A percentile compares a stretch with the other conserved stretches of the same genome.
phyloP scores from a whole-genome alignment of 345 rosid species.

The Noccaea caerulescens region DNA sequence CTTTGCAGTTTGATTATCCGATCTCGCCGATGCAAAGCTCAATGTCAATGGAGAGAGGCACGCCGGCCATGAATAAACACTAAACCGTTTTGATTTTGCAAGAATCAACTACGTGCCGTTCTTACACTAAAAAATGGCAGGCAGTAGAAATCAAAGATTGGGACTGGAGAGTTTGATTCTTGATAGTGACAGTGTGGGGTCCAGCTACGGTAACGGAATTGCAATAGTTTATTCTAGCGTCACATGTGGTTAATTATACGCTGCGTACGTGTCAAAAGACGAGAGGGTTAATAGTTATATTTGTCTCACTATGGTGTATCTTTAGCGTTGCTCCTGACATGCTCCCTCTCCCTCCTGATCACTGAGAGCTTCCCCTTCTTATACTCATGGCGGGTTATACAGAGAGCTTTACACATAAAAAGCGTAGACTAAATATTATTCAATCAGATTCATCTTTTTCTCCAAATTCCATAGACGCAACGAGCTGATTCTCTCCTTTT shows the following conservation, averaged over 20 bases:
- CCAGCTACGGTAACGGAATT: slow-evolving; percentile 35
- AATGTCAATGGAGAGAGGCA: slow-evolving; percentile 35
- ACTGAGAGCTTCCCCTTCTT: slow-evolving; percentile 26
- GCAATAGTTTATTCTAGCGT: slow-evolving; percentile 11
- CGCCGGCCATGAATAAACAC: slow-evolving; percentile 13
- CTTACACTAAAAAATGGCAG: neutral
- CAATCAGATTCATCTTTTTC: slow-evolving; percentile 18
- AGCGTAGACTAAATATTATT: neutral
- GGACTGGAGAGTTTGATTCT: slow-evolving; percentile 1
- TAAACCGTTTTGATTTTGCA: neutral
- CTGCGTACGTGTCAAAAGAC: neutral
- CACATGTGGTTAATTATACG: neutral
- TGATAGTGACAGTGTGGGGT: slow-evolving; percentile 40
- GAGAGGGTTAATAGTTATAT: neutral
- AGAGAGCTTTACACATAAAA: neutral
- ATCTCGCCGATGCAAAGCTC: slow-evolving; percentile 26
- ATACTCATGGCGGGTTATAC: slow-evolving; percentile 34
- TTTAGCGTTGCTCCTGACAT: slow-evolving; percentile 31
- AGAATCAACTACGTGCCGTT: slow-evolving; percentile 12
- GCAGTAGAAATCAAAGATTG: slow-evolving; percentile 17
- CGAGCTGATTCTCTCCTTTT: slow-evolving; percentile 21
- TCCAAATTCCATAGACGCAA: slow-evolving; percentile 1
- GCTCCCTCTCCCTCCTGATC: slow-evolving; percentile 25
- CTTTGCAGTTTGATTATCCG: neutral
- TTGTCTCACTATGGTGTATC: slow-evolving; percentile 1